These are phyloP conservation scores for Metschnikowia hibisci DNA, from an alignment of 805 yeast genomes.

Conservation along the genomic window DNA sequence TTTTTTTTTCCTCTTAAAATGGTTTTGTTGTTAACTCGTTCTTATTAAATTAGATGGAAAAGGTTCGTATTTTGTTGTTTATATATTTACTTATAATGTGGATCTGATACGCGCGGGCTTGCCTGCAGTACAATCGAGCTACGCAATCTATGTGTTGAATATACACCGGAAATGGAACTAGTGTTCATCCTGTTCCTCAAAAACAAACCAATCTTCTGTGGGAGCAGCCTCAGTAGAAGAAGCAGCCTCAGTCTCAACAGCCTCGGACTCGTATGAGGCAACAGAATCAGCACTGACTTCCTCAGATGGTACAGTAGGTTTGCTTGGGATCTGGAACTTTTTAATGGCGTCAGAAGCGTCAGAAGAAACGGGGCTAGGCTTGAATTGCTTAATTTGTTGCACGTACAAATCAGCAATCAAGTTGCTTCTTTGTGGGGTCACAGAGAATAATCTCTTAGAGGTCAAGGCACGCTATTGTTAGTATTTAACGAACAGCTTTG, in stretches of 20 bases:
- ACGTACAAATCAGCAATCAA: slow-evolving; percentile 81
- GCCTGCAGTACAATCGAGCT: neutral
- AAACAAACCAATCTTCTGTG: slow-evolving; percentile 74
- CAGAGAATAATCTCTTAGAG: slow-evolving; percentile 39
- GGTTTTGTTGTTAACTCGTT: too few species aligned
- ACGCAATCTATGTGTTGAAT: slow-evolving; percentile 5
- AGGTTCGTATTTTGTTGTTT: neutral
- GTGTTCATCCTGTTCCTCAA: slow-evolving; percentile 64
- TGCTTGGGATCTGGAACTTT: slow-evolving; percentile 77
- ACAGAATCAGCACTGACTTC: slow-evolving; percentile 70
- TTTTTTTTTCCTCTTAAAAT: too few species aligned
- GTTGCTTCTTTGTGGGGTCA: slow-evolving; percentile 47
- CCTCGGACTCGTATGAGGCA: slow-evolving; percentile 61
- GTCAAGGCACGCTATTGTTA: slow-evolving; percentile 26
- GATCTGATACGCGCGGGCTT: neutral
- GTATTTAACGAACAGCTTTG: slow-evolving; percentile 12
- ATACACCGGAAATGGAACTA: slow-evolving; percentile 1
- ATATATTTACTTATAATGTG: too few species aligned
- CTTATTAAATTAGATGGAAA: too few species aligned
- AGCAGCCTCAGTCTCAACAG: slow-evolving; percentile 61
- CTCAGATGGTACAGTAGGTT: slow-evolving; percentile 69
- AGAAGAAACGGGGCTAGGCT: slow-evolving; percentile 72
- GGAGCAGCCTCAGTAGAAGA: slow-evolving; percentile 35
- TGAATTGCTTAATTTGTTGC: slow-evolving; percentile 82
- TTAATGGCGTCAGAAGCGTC: slow-evolving; percentile 77